Percentiles rank a stretch among this genome's conserved stretches.
Conservation (phyloP, 345 rosid species). For the Cardamine occulta region DNA sequence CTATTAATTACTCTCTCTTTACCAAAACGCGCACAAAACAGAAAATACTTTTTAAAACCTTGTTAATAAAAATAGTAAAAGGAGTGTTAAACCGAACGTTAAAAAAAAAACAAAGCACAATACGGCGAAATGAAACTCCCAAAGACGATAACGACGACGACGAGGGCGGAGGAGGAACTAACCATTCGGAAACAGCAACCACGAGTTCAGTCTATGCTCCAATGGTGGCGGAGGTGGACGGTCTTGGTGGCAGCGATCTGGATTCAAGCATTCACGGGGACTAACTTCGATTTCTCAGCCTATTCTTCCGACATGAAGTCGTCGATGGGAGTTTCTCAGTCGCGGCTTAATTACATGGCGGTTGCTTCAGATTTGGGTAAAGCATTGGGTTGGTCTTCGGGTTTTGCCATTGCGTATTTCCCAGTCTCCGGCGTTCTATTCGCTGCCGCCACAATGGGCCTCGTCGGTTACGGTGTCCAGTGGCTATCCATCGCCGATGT, state of each 20-base stretch:
- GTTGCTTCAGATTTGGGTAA: conserved; percentile 85
- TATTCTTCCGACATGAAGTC: conserved; percentile 67
- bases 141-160: background rate
- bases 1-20: background rate
- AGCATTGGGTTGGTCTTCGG: conserved; percentile 78
- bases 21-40: background rate
- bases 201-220: conserved; percentile 3
- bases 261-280: conserved; percentile 86
- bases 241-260: conserved; percentile 64
- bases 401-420: conserved; percentile 54
- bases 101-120: too few relatives aligned
- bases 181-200: conserved; percentile 4
- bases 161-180: background rate
- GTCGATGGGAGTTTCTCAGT: conserved; percentile 72
- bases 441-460: conserved; percentile 59
- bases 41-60: background rate
- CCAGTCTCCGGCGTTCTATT: conserved; percentile 63
- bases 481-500: conserved; percentile 62
- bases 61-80: conserved; percentile 15
- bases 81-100: conserved; percentile 18
- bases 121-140: conserved; percentile 25
- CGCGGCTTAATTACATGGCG: conserved; percentile 67
- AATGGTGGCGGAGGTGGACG: conserved; percentile 65
- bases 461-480: conserved; percentile 66
- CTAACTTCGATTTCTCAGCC: conserved; percentile 78